Evolutionary conservation across 768 basidiomycete genomes (phyloP).

Genomic region (Kwoniella heveanensis): DNA sequence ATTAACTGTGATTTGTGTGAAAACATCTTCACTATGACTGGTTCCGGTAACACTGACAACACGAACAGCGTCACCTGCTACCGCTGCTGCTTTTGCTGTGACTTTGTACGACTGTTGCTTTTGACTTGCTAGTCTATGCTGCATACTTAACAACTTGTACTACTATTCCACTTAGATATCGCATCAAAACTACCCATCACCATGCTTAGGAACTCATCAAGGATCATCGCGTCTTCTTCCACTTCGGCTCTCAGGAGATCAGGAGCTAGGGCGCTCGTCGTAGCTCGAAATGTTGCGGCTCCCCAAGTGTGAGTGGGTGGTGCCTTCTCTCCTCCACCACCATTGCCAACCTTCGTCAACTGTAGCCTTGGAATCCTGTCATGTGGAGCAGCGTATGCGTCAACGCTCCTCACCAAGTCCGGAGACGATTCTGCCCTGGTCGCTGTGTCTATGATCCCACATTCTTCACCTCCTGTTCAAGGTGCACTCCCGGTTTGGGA

Average conservation of each 20-base stretch:
- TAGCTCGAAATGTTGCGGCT: conserved; percentile 10
- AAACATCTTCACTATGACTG: conserved; percentile 12
- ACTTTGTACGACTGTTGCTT: neutral
- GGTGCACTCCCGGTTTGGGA: too few species aligned
- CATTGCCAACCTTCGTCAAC: too few species aligned
- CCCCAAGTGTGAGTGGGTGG: conserved; percentile 22
- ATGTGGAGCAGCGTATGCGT: too few species aligned
- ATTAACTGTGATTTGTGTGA: neutral
- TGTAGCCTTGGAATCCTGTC: too few species aligned
- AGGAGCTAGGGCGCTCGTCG: conserved; percentile 18
- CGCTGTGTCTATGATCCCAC: too few species aligned
- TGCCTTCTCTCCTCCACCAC: too few species aligned
- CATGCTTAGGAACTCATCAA: conserved; percentile 31
- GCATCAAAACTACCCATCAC: too few species aligned
- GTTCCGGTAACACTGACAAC: conserved; percentile 12
- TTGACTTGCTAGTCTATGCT: too few species aligned
- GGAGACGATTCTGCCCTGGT: too few species aligned
- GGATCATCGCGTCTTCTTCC: conserved; percentile 22
- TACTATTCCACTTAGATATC: neutral
- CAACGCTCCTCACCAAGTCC: too few species aligned
- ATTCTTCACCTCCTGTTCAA: too few species aligned
- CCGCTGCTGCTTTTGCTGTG: conserved; percentile 1
- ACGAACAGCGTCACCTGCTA: conserved; percentile 16
- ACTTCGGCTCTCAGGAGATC: conserved; percentile 17
- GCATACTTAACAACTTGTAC: neutral